A percentile compares a stretch with the other conserved stretches of the same genome.
Evolutionary conservation across 441 rosid species (phyloP).

Genomic region (Mallotus repandus): DNA sequence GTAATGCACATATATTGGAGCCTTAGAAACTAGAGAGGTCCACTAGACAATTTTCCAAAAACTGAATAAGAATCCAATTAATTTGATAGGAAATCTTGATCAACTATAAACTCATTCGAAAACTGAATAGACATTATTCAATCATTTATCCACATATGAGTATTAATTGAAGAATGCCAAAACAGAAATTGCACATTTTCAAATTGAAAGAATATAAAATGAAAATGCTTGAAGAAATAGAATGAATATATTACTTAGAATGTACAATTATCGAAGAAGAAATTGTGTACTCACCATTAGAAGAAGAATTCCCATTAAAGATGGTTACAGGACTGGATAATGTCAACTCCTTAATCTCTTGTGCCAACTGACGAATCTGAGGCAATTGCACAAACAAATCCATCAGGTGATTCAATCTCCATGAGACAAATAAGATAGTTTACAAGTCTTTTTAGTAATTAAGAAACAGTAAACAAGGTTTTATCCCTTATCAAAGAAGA

Average conservation of each 20-base stretch:
- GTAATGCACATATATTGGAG: not conserved
- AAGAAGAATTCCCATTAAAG: constrained; percentile 56
- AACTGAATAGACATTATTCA: not conserved
- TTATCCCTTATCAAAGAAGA: not conserved
- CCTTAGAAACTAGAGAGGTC: not conserved
- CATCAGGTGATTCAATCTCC: constrained; percentile 17
- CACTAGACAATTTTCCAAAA: not conserved
- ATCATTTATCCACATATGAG: not conserved
- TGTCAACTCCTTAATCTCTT: constrained; percentile 81
- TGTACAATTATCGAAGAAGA: not conserved
- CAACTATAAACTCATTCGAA: not conserved
- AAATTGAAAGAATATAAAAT: constrained; percentile 7
- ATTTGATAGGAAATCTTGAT: not conserved
- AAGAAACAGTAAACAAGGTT: not conserved
- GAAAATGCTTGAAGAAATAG: constrained; percentile 7
- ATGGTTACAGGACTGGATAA: constrained; percentile 67
- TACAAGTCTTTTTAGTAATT: not conserved
- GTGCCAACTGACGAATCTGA: constrained; percentile 77
- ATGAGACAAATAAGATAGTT: not conserved
- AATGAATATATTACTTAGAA: not conserved
- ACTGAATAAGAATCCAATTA: not conserved
- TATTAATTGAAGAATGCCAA: not conserved
- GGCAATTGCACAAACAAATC: constrained; percentile 17
- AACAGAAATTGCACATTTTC: not conserved
- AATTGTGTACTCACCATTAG: constrained; percentile 44